Evolutionary conservation across 169 alveolate genomes (phyloP).

Genomic region (Toxoplasma gondii): DNA sequence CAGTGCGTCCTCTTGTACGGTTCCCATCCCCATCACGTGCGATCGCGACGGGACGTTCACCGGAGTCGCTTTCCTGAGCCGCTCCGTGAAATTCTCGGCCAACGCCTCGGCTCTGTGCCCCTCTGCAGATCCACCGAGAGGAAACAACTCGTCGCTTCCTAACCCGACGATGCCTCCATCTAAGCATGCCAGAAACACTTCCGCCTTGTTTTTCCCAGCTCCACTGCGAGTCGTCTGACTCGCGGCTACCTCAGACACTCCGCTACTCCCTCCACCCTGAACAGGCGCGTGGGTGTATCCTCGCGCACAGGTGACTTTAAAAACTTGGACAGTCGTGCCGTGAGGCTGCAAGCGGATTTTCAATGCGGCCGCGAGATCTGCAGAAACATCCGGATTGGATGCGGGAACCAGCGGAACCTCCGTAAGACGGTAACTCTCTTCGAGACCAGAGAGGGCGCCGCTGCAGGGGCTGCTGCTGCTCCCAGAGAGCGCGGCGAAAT

Average conservation of each 20-base stretch:
- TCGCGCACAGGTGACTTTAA: slow-evolving; percentile 52
- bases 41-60: background rate
- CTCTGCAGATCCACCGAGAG: slow-evolving; percentile 25
- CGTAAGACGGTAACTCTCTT: slow-evolving; percentile 15
- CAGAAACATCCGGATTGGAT: slow-evolving; percentile 6
- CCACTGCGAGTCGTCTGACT: background rate
- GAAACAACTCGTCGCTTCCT: slow-evolving; percentile 23
- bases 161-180: slow-evolving; percentile 16
- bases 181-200: background rate
- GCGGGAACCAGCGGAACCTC: background rate
- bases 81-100: background rate
- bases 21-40: background rate
- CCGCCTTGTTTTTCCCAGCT: background rate
- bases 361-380: slow-evolving; percentile 51
- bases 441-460: slow-evolving; percentile 51
- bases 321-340: slow-evolving; percentile 53
- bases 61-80: background rate
- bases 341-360: slow-evolving; percentile 43
- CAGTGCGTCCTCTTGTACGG: background rate
- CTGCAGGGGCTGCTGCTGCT: slow-evolving; percentile 55
- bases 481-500: slow-evolving; percentile 44
- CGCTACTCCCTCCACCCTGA: background rate
- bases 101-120: slow-evolving; percentile 4
- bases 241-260: background rate
- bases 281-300: slow-evolving; percentile 38